A percentile compares a stretch with the other conserved stretches of the same genome.
These are phyloP conservation scores for Apiotrichum brassicae DNA, from an alignment of 1,284 basidiomycete genomes.

Conservation along the genomic window DNA sequence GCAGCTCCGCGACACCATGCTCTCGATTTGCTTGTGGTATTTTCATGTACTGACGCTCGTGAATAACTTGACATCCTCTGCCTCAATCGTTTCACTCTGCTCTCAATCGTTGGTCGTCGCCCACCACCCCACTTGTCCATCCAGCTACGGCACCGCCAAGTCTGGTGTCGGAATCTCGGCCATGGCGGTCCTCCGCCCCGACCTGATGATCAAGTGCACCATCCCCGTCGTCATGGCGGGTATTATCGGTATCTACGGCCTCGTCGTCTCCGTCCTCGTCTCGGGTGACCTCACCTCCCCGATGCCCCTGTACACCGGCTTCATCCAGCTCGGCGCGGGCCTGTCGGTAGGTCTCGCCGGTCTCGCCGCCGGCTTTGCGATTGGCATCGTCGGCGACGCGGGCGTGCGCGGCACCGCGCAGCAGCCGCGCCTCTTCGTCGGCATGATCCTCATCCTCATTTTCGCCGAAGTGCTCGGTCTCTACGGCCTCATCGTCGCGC, in stretches of 20 bases:
- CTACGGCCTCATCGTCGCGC: slow-evolving; percentile 54
- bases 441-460: slow-evolving; percentile 73
- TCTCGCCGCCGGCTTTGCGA: slow-evolving; percentile 83
- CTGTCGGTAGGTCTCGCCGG: slow-evolving; percentile 75
- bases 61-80: too few relatives aligned
- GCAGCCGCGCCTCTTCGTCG: slow-evolving; percentile 89
- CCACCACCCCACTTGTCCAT: too few relatives aligned
- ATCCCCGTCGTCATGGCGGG: slow-evolving; percentile 99
- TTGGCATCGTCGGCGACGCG: slow-evolving; percentile 93
- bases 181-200: slow-evolving; percentile 92
- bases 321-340: slow-evolving; percentile 84
- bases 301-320: slow-evolving; percentile 70
- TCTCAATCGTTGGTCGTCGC: too few relatives aligned
- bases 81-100: too few relatives aligned
- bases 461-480: slow-evolving; percentile 82
- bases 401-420: slow-evolving; percentile 85
- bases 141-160: slow-evolving; percentile 83
- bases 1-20: too few relatives aligned
- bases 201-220: slow-evolving; percentile 91
- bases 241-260: slow-evolving; percentile 96
- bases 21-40: too few relatives aligned
- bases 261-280: slow-evolving; percentile 87
- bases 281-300: slow-evolving; percentile 59
- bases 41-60: too few relatives aligned
- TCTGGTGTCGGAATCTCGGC: slow-evolving; percentile 98